Conservation (phyloP, 108 stramenopile species). For the Cyclotella atomus region DNA sequence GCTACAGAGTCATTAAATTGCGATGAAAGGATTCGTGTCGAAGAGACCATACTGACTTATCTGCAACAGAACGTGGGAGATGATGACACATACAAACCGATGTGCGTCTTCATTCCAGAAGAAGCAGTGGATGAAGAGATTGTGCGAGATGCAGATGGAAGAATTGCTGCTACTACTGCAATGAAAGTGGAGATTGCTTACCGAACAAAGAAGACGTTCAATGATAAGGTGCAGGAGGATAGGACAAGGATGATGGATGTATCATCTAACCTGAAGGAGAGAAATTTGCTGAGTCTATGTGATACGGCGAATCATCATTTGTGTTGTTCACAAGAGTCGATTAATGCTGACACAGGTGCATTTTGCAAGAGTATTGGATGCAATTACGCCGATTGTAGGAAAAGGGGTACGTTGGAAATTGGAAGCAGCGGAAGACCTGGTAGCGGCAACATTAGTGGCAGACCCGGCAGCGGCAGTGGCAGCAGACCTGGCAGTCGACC, state of each 20-base stretch:
- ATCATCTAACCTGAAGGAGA: background rate
- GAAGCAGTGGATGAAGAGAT: constrained; percentile 1
- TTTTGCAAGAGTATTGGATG: constrained; percentile 14
- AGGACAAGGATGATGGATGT: background rate
- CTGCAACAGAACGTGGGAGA: constrained; percentile 14
- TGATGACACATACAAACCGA: constrained; percentile 12
- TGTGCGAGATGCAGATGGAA: constrained; percentile 9
- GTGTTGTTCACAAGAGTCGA: constrained; percentile 14
- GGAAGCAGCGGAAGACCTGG: background rate
- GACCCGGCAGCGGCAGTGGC: background rate
- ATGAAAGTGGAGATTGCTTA: constrained; percentile 5
- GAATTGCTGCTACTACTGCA: constrained; percentile 1
- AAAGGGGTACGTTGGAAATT: background rate
- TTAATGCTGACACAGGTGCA: constrained; percentile 10
- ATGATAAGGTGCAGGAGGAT: background rate
- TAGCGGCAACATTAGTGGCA: background rate
- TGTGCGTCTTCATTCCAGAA: constrained; percentile 13
- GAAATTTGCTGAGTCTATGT: background rate
- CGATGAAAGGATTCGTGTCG: constrained; percentile 10
- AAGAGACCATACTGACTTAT: constrained; percentile 19
- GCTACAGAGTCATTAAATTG: background rate
- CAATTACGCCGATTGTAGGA: background rate
- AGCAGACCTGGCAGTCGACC: background rate
- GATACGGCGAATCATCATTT: constrained; percentile 18
- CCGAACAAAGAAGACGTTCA: constrained; percentile 2